A percentile compares a stretch with the other conserved stretches of the same genome.
phyloP scores from a whole-genome alignment of 495 filamentous ascomycete genomes.

The Bryoglossum gracile region DNA sequence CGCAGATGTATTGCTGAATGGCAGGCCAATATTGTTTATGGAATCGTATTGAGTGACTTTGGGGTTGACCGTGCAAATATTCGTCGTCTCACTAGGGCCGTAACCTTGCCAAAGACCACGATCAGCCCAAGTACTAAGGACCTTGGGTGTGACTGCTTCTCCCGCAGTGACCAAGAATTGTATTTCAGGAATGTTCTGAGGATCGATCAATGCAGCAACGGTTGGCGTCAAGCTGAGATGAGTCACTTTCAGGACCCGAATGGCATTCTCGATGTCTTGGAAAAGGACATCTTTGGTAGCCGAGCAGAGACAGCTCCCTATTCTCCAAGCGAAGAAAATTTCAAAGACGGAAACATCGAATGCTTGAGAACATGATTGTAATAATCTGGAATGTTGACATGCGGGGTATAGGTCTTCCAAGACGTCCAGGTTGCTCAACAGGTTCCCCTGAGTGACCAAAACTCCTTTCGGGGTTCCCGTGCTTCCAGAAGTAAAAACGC shows the following conservation, averaged over 20 bases:
- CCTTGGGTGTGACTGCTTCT: constrained; percentile 59
- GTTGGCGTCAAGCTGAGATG: constrained; percentile 76
- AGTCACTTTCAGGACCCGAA: constrained; percentile 52
- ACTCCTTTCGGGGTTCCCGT: constrained; percentile 62
- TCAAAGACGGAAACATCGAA: constrained; percentile 79
- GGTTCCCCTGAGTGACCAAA: constrained; percentile 57
- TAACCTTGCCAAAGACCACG: constrained; percentile 64
- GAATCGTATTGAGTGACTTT: constrained; percentile 34
- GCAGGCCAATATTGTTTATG: constrained; percentile 54
- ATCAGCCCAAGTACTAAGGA: constrained; percentile 59
- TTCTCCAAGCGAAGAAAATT: constrained; percentile 69
- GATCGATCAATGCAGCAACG: constrained; percentile 59
- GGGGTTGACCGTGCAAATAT: constrained; percentile 61
- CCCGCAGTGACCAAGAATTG: constrained; percentile 63
- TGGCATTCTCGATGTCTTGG: constrained; percentile 51
- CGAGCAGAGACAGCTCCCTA: constrained; percentile 66
- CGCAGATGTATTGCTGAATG: constrained; percentile 62
- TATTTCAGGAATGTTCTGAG: constrained; percentile 54
- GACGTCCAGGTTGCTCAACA: constrained; percentile 58
- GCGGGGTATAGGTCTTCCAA: constrained; percentile 54
- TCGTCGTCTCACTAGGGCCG: constrained; percentile 64
- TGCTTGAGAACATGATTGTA: constrained; percentile 67
- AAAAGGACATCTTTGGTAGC: constrained; percentile 58
- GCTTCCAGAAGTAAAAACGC: constrained; percentile 34
- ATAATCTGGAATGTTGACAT: constrained; percentile 38